Evolutionary conservation across 805 yeast genomes (phyloP).

Genomic region (Metschnikowia gruessii): DNA sequence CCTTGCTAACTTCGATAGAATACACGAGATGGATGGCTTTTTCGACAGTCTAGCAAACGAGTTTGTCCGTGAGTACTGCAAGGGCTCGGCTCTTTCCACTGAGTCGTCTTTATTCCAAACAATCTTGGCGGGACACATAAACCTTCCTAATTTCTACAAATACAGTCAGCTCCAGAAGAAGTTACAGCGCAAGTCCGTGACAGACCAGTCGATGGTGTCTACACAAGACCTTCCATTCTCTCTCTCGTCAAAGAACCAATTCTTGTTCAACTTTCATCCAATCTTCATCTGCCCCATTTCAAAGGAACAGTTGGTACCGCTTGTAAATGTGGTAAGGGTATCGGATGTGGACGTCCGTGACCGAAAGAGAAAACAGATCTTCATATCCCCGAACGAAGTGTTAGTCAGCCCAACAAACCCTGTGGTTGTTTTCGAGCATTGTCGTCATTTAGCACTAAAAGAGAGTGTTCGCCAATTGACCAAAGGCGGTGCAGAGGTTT

Average conservation of each 20-base stretch:
- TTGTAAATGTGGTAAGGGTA: slow-evolving; percentile 16
- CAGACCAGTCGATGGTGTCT: slow-evolving; percentile 17
- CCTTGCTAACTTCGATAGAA: slow-evolving; percentile 28
- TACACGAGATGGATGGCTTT: slow-evolving; percentile 29
- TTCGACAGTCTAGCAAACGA: slow-evolving; percentile 38
- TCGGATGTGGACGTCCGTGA: slow-evolving; percentile 14
- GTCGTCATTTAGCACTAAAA: slow-evolving; percentile 41
- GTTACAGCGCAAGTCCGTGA: slow-evolving; percentile 19
- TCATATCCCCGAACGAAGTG: slow-evolving; percentile 11
- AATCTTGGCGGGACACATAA: slow-evolving; percentile 38
- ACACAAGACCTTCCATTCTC: slow-evolving; percentile 41
- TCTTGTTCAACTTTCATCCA: slow-evolving; percentile 42
- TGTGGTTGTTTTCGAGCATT: slow-evolving; percentile 40
- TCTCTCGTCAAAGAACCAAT: slow-evolving; percentile 38
- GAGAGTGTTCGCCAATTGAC: slow-evolving; percentile 43
- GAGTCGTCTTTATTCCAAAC: slow-evolving; percentile 43
- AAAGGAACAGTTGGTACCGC: slow-evolving; percentile 41
- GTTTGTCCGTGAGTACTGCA: slow-evolving; percentile 39
- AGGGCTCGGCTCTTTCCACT: slow-evolving; percentile 34
- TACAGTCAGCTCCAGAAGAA: slow-evolving; percentile 36
- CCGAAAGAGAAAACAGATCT: slow-evolving; percentile 13
- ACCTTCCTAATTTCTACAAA: slow-evolving; percentile 43
- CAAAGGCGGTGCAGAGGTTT: slow-evolving; percentile 37
- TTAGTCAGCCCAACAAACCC: slow-evolving; percentile 27
- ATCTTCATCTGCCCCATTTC: slow-evolving; percentile 47